Evolutionary conservation across 495 filamentous ascomycete genomes (phyloP), one percentile per base, ranked within the genome.

Genomic region (Cercophora newfieldiana): DNA sequence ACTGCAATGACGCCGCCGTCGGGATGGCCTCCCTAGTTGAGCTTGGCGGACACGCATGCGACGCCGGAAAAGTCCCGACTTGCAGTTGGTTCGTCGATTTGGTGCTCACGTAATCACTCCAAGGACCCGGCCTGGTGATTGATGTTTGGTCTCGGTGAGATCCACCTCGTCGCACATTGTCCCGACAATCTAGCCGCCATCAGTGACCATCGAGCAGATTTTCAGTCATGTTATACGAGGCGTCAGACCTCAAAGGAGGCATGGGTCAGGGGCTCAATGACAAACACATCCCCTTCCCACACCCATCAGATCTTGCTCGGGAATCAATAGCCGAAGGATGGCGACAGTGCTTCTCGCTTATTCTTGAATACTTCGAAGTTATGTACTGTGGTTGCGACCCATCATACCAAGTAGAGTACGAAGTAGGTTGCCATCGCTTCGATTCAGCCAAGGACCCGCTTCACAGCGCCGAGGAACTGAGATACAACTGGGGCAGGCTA

Each of bases 61-160:
- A 53, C 26, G 48, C 59, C 37, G 59, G 59, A 62, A 25, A 47
- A 31, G 44, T 26, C 31, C 59, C 59, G 59, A 30, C 25, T 29
- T 50, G 47, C 19, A 19, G 26, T 19, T 14, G 19, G 54, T n/a
- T 44, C 10, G 18, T 44, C 12, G 30, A 60, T 14, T 29, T 58
- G 55, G 26, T 33, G 59, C 59, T 62, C 59, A 62, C 59, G 59
- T 62, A 62, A 62, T 53, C 59, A 62, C 48, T 25, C 59, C 30
- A 53, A 53, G 37, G 37, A 44, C 37, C 37, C 18, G 37, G 18
- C 37, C 37, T 44, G 37, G 37, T 44, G 37, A 44, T 44, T n/a
- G n/a, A n/a, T n/a, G n/a, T n/a, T n/a, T n/a, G n/a, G 37, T 2
- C 37, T 57, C 55, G 55, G 55, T 30, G 55, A 57, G 28, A 37